Evolutionary conservation across 805 yeast species (phyloP), one percentile per base, ranked within the genome.

Genomic region (Spathaspora girioi): DNA sequence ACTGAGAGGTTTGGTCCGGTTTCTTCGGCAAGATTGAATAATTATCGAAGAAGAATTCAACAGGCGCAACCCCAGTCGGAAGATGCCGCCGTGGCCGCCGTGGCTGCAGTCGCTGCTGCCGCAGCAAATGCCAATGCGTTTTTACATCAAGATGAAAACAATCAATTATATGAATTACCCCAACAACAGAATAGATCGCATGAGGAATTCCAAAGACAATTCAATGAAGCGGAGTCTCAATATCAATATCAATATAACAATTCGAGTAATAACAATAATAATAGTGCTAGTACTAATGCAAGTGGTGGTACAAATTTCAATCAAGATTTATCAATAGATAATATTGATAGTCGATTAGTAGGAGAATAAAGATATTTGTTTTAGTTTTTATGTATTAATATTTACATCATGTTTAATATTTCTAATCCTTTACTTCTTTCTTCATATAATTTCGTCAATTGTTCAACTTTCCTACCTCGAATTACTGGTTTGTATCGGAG

Each of bases 371-470:
- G 11, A 20, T 27, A 38, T 42, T n/a, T 43, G 27, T 11, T 29
- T 29, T 29, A 29, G 32, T 29, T 29, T 29, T 29, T 29, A 11
- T 12, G 49, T 38, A 12, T 43, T 18, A 7, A 10, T 51, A 17
- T 23, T 51, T 57, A 64, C 62, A 69, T 58, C 19, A 61, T 59
- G 44, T 55, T 60, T 38, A 70, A 56, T 20, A 74, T 57, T 50
- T 72, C 75, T 46, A 72, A 58, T 1, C 76, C 79, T 50, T 72
- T 67, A 3, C 70, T 62, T 56, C 86, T 69, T 60, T 84, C 88
- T 60, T 85, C 91, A 56, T 81, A 85, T 40, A 84, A 64, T 52
- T 76, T 78, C 1, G 89, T 86, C 52, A 85, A 68, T 59, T 80
- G 83, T 11, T 83, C 80, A 1, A 85, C 89, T 64, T 80, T 81